A percentile compares a stretch with the other conserved stretches of the same genome.
phyloP scores from a whole-genome alignment of 768 basidiomycete species.

The Phanerochaete carnosa region DNA sequence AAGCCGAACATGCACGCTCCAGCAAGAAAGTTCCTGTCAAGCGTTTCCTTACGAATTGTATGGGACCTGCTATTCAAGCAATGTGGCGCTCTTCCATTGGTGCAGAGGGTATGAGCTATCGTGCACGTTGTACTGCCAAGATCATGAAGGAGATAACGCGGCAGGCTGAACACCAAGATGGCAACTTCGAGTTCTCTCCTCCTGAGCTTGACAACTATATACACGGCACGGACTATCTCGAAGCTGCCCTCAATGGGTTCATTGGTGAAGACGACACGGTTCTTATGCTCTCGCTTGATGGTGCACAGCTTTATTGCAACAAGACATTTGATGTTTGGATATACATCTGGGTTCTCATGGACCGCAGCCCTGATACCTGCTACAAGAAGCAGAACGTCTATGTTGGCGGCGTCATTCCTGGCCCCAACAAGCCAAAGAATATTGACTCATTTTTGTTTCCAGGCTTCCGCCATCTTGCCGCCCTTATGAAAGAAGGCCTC shows the following conservation, averaged over 20 bases:
- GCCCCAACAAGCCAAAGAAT: constrained; percentile 28
- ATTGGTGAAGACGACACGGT: constrained; percentile 13
- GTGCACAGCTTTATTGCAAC: constrained; percentile 23
- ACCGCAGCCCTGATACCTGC: constrained; percentile 20
- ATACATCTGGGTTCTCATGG: constrained; percentile 28
- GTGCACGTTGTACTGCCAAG: constrained; percentile 2
- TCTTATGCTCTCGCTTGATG: constrained; percentile 14
- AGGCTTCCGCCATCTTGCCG: constrained; percentile 24
- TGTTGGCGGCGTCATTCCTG: constrained; percentile 27
- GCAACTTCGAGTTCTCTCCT: neutral
- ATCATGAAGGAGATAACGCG: neutral
- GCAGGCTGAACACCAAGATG: neutral
- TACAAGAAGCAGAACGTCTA: constrained; percentile 29
- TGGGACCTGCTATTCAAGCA: constrained; percentile 20
- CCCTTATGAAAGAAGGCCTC: neutral
- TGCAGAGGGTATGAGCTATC: constrained; percentile 15
- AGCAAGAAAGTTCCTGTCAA: constrained; percentile 1
- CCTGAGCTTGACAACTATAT: constrained; percentile 7
- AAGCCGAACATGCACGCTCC: neutral
- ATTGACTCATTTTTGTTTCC: constrained; percentile 29
- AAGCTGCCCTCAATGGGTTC: constrained; percentile 9
- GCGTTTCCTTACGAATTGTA: constrained; percentile 19
- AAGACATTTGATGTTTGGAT: constrained; percentile 34
- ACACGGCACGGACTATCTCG: constrained; percentile 13
- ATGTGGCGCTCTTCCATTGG: constrained; percentile 10